phyloP scores from a whole-genome alignment of 805 yeast genomes.

The Zygosaccharomyces gambellarensis region DNA sequence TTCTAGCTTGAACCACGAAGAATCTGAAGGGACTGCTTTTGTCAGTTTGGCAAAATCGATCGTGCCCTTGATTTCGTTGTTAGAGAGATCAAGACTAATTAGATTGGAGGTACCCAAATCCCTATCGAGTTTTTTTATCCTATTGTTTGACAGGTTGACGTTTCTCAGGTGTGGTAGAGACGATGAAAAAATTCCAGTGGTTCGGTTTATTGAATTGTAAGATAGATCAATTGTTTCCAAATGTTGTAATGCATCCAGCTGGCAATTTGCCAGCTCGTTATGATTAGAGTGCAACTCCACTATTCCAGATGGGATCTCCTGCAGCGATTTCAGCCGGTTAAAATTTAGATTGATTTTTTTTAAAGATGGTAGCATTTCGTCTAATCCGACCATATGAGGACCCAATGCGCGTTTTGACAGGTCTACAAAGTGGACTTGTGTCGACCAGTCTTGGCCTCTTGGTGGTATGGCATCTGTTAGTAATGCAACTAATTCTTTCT shows the following conservation, averaged over 20 bases:
- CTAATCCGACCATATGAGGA: slow-evolving; percentile 19
- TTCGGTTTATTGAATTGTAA: slow-evolving; percentile 16
- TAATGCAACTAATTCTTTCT: slow-evolving; percentile 22
- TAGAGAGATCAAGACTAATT: slow-evolving; percentile 17
- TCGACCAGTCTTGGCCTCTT: slow-evolving; percentile 8
- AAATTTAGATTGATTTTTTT: slow-evolving; percentile 16
- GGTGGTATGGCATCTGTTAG: slow-evolving; percentile 20
- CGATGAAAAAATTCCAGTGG: slow-evolving; percentile 14
- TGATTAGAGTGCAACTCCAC: slow-evolving; percentile 14
- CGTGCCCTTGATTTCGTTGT: slow-evolving; percentile 23
- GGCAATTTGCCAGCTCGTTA: slow-evolving; percentile 19
- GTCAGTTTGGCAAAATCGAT: slow-evolving; percentile 25
- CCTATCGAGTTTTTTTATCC: slow-evolving; percentile 20
- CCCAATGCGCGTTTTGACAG: slow-evolving; percentile 10
- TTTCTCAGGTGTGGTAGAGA: slow-evolving; percentile 16
- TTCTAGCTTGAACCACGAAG: slow-evolving; percentile 21
- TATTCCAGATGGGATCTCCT: slow-evolving; percentile 18
- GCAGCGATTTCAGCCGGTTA: slow-evolving; percentile 22
- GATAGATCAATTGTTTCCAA: slow-evolving; percentile 24
- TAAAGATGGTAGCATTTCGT: slow-evolving; percentile 24
- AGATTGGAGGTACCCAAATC: slow-evolving; percentile 16
- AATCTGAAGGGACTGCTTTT: slow-evolving; percentile 3
- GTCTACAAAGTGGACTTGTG: slow-evolving; percentile 12
- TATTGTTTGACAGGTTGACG: slow-evolving; percentile 23
- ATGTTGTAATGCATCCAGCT: slow-evolving; percentile 17